A percentile compares a stretch with the other conserved stretches of the same genome.
These are phyloP conservation scores for Sarocladium oryzae DNA, from an alignment of 2,329 filamentous ascomycete species.

Conservation along the genomic window DNA sequence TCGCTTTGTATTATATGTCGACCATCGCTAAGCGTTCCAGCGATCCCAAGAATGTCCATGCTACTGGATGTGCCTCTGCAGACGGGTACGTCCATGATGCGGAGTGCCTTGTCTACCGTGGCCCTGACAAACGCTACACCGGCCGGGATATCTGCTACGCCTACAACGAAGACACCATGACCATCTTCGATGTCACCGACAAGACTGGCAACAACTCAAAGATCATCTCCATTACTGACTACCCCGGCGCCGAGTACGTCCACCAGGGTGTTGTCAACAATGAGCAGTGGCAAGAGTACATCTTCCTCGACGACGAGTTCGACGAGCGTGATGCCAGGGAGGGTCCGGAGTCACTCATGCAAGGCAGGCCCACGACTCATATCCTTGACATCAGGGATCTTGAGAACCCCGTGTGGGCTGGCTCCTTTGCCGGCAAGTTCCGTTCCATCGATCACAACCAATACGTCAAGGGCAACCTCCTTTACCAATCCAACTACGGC, in stretches of 20 bases:
- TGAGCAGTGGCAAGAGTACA: conserved; percentile 31
- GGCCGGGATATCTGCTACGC: conserved; percentile 25
- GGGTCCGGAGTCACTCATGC: conserved; percentile 15
- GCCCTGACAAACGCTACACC: conserved; percentile 37
- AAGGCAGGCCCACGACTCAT: conserved; percentile 39
- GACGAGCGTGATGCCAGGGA: conserved; percentile 29
- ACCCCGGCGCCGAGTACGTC: conserved; percentile 47
- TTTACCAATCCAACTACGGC: conserved; percentile 40
- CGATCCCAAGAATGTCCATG: conserved; percentile 43
- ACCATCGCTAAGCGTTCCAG: conserved; percentile 16
- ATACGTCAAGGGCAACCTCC: conserved; percentile 32
- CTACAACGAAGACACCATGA: conserved; percentile 37
- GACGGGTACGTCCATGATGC: conserved; percentile 48
- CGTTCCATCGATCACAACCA: conserved; percentile 40
- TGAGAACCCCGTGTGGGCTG: conserved; percentile 32
- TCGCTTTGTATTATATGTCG: too few species aligned
- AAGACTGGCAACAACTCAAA: conserved; percentile 31
- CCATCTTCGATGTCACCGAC: conserved; percentile 41
- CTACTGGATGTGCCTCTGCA: conserved; percentile 38
- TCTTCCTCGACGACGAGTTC: conserved; percentile 43
- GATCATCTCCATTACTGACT: conserved; percentile 46
- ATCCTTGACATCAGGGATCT: conserved; percentile 41
- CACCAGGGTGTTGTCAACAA: conserved; percentile 50
- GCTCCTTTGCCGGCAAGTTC: conserved; percentile 30
- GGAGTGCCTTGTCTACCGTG: conserved; percentile 47